Evolutionary conservation across 2,329 filamentous ascomycete genomes (phyloP), one percentile per base, ranked within the genome.

Genomic region (Colletotrichum echinochloae): DNA sequence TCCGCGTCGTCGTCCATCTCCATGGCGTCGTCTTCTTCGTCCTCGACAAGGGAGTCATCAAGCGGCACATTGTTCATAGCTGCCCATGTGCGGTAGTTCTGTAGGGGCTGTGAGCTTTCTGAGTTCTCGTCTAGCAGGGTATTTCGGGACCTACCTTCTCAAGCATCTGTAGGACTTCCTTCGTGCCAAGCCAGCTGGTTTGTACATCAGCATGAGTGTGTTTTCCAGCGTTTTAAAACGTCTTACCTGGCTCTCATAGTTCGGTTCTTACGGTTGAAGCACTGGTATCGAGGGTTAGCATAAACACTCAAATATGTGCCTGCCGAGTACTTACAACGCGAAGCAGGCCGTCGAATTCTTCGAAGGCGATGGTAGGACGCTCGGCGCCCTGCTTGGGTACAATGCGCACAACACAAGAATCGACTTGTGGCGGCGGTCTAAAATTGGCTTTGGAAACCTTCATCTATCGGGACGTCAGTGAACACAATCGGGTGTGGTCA

Each of bases 291-390:
- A 11, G 52, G 8, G 44, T 71, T 37, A 66, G 59, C 5, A 18
- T 16, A 26, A n/a, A 33, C 6, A 20, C 39, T 14, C 9, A 18
- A 30, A 14, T 3, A 33, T 5, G 14, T 14, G 12, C 9, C 33
- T 1, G 37, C 5, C 2, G 0, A 23, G 48, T 23, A 56, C 64
- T 49, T 62, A 92, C 90, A 90, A 97, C 90, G 60, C 94, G 86
- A 72, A 98, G 81, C 78, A 98, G 86, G 12, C 95, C 95, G 78
- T 98, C 95, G 91, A 95, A 98, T 81, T 98, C 96, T 63, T 97
- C 94, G 82, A 95, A 98, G 78, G 90, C 93, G 73, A 98, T 95
- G 75, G 94, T 91, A 63, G 95, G 95, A 46, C 94, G 85, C 74
- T 91, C 89, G 57, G 83, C 84, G 14, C 94, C 94, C 46, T 89